Base-by-base conservation (phyloP, 2,329 filamentous ascomycete genomes). In the Trichoderma sp. region DNA sequence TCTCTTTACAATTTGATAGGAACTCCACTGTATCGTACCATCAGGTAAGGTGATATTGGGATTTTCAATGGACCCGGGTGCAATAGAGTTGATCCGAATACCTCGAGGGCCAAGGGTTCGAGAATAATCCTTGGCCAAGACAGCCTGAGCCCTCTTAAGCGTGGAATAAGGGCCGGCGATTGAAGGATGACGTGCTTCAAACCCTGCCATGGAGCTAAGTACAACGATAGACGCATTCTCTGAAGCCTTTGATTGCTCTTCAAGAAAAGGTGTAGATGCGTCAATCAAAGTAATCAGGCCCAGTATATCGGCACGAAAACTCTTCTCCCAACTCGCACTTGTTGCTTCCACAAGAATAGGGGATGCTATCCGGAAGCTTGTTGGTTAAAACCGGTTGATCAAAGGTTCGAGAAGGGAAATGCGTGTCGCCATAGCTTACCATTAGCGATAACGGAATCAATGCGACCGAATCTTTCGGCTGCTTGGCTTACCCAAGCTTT, bases 381-480 rank as follows among this genome's bases (percentile, higher is more conserved):
- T n/a, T 5, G 19, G n/a, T 62, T 27, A 62, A 29, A 24, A 14
- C 8, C 2, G 11, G 10, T 3, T 7, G 19, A 11, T 14, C n/a
- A 21, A 8, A 2, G 33, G 4, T 11, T 4, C 13, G 13, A 24
- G 4, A 24, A 14, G 4, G 19, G 5, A 4, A 16, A 62, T 13
- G 19, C 2, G 14, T 29, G 13, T 0, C 13, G 37, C 19, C 1
- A 29, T 11, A 2, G 10, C 71, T 49, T 21, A 74, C 73, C 73
- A 59, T 75, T 74, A 7, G 73, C 73, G 55, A 75, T 72, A n/a
- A 74, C 71, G 29, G 72, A 57, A n/a, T 75, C 73, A 31, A 75
- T 73, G 49, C 69, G 68, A 1, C 72, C 74, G 61, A 74, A 75
- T 13, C 69, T 70, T 21, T 70, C n/a, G 2, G 71, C 73, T 6